A percentile compares a stretch with the other conserved stretches of the same genome.
phyloP scores from a whole-genome alignment of 2,329 filamentous ascomycete species.

The Onygenales sp. region DNA sequence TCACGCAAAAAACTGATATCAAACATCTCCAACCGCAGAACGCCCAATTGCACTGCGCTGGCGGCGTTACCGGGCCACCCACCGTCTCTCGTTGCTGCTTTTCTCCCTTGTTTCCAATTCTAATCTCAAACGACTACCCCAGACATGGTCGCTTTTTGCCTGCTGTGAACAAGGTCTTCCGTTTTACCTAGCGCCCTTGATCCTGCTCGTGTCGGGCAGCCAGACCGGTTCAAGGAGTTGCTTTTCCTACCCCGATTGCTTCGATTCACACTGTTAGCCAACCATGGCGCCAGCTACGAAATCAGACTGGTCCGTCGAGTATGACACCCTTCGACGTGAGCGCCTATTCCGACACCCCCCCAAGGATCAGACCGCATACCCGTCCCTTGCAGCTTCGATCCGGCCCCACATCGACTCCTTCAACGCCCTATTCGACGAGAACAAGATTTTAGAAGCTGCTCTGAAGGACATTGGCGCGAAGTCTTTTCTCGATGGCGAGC shows the following conservation, averaged over 20 bases:
- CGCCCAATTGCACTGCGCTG: no score
- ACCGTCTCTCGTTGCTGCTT: neutral
- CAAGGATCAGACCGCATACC: conserved; percentile 78
- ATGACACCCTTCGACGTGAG: conserved; percentile 76
- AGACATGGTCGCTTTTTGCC: neutral
- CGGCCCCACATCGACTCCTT: conserved; percentile 91
- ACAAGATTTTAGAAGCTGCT: conserved; percentile 64
- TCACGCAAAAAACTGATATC: neutral
- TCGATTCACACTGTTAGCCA: neutral
- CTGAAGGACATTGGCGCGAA: conserved; percentile 85
- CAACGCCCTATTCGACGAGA: conserved; percentile 72
- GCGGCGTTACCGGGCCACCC: no score
- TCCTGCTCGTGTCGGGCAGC: neutral
- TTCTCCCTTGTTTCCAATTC: neutral
- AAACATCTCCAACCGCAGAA: neutral
- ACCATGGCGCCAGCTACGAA: conserved; percentile 50
- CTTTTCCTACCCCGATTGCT: neutral
- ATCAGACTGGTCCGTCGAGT: conserved; percentile 74
- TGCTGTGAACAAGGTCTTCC: neutral
- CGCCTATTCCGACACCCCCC: conserved; percentile 84
- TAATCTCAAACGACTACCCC: neutral
- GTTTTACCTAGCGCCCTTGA: neutral
- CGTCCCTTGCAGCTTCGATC: conserved; percentile 74
- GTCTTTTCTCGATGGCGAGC: conserved; percentile 72
- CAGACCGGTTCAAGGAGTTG: neutral